Evolutionary conservation across 2,329 filamentous ascomycete species (phyloP), one percentile per base, ranked within the genome.

Genomic region (Triangularia setosa): DNA sequence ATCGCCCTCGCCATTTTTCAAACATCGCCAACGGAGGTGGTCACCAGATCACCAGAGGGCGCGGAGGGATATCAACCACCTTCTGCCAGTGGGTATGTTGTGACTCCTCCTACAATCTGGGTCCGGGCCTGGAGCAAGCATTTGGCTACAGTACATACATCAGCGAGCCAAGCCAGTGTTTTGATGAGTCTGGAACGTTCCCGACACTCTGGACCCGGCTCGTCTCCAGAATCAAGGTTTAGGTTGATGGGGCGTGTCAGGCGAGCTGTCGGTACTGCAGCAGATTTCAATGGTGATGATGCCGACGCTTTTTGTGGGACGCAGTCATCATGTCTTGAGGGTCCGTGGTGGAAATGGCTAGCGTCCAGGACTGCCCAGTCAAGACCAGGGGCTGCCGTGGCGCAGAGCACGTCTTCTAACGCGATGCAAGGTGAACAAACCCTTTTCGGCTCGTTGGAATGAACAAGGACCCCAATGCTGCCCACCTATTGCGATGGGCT

Each of bases 331-430:
- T n/a, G 25, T 16, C 16, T 55, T 9, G 25, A 55, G 52, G 21
- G 52, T 28, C n/a, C 6, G 58, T 58, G 61, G 53, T 58, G 48
- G 35, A 30, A 60, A 27, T 40, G 25, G 48, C 66, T 69, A 67
- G 68, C 63, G 66, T 61, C 61, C 56, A 4, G 48, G 48, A 64
- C 65, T 58, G n/a, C 21, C 40, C 40, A 48, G 40, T 48, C 40
- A 23, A 23, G 40, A 21, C 7, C n/a, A 28, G 60, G 63, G 65
- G 25, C 12, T 58, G 30, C 33, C 56, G 40, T 65, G 60, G 60
- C 27, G 53, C 25, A 62, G 65, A 68, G 65, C 63, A 70, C 68
- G 68, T 63, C 67, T 68, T 69, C 56, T 68, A 33, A 64, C 65
- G 65, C 68, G 64, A 69, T 67, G 67, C 64, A 65, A 23, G 52